A percentile compares a stretch with the other conserved stretches of the same genome.
phyloP scores from a whole-genome alignment of 2,329 filamentous ascomycete genomes.

The Hypoxylon sp. region DNA sequence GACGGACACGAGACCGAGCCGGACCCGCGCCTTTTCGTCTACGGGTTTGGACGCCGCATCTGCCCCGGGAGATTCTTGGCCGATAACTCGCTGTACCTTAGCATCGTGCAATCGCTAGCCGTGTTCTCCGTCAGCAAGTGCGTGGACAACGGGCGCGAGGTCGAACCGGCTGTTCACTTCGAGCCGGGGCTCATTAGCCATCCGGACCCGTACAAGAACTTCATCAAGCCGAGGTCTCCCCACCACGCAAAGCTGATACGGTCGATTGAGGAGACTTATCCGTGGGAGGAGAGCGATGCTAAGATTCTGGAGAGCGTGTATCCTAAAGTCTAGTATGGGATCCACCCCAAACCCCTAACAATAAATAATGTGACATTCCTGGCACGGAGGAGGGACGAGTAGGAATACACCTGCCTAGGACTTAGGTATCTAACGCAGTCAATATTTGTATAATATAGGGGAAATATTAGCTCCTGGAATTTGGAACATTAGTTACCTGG shows the following conservation, averaged over 20 bases:
- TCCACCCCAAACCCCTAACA: no score
- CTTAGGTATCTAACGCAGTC: no score
- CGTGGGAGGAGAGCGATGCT: slow-evolving; percentile 41
- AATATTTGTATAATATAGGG: no score
- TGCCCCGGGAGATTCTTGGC: slow-evolving; percentile 53
- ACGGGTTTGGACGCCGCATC: slow-evolving; percentile 54
- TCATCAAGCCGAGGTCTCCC: slow-evolving; percentile 43
- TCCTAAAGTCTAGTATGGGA: not conserved
- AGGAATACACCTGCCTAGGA: no score
- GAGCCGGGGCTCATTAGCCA: slow-evolving; percentile 45
- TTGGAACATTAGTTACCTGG: no score
- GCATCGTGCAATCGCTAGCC: slow-evolving; percentile 57
- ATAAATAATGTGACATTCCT: not conserved
- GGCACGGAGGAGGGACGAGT: no score
- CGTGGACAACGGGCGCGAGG: slow-evolving; percentile 53
- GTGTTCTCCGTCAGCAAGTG: slow-evolving; percentile 58
- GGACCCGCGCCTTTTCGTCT: slow-evolving; percentile 46
- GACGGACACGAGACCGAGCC: slow-evolving; percentile 47
- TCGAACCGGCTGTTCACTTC: slow-evolving; percentile 35
- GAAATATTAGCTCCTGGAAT: no score
- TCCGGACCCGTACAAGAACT: slow-evolving; percentile 40
- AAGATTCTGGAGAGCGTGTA: slow-evolving; percentile 13
- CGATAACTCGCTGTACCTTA: slow-evolving; percentile 49
- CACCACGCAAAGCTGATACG: slow-evolving; percentile 45
- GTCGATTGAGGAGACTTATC: slow-evolving; percentile 35